Evolutionary conservation across 495 filamentous ascomycete species (phyloP).

Genomic region (Paragyromitra xinjiangensis): DNA sequence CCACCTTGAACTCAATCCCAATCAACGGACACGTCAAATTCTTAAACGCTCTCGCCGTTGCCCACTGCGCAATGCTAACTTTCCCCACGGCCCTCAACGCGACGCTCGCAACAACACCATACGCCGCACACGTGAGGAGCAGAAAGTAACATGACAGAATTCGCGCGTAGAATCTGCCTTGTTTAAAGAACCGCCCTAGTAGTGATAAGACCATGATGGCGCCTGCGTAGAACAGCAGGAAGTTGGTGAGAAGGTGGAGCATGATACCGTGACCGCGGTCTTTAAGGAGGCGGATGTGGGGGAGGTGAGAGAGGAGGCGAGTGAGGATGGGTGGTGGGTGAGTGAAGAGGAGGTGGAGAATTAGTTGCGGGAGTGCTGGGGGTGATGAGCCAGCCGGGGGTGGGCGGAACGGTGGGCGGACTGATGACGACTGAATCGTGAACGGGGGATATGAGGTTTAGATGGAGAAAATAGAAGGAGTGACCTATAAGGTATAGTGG

Average conservation of each 20-base stretch:
- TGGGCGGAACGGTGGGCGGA: slow-evolving; percentile 44
- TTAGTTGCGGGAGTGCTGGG: slow-evolving; percentile 38
- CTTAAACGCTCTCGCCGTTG: slow-evolving; percentile 81
- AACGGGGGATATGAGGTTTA: slow-evolving; percentile 13
- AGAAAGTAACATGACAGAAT: slow-evolving; percentile 74
- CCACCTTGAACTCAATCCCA: slow-evolving; percentile 79
- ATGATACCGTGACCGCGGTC: slow-evolving; percentile 51
- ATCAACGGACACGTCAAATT: slow-evolving; percentile 77
- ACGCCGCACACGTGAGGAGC: slow-evolving; percentile 72
- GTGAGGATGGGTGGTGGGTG: slow-evolving; percentile 35
- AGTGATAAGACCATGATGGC: slow-evolving; percentile 55
- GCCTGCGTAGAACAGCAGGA: slow-evolving; percentile 51
- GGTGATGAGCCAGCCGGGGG: slow-evolving; percentile 24
- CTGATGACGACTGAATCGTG: slow-evolving; percentile 48
- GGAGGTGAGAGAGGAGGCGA: slow-evolving; percentile 41
- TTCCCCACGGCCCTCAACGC: slow-evolving; percentile 74
- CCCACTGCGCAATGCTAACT: slow-evolving; percentile 83
- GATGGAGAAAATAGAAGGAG: slow-evolving; percentile 4
- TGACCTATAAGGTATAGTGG: neutral
- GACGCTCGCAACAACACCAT: slow-evolving; percentile 80
- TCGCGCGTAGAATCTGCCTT: slow-evolving; percentile 71
- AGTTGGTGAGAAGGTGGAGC: slow-evolving; percentile 48
- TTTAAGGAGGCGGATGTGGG: slow-evolving; percentile 41
- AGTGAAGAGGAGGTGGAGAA: slow-evolving; percentile 45
- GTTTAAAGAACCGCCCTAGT: slow-evolving; percentile 54